Evolutionary conservation across 257 asterid genomes (phyloP).

Genomic region (Apocynum venetum): DNA sequence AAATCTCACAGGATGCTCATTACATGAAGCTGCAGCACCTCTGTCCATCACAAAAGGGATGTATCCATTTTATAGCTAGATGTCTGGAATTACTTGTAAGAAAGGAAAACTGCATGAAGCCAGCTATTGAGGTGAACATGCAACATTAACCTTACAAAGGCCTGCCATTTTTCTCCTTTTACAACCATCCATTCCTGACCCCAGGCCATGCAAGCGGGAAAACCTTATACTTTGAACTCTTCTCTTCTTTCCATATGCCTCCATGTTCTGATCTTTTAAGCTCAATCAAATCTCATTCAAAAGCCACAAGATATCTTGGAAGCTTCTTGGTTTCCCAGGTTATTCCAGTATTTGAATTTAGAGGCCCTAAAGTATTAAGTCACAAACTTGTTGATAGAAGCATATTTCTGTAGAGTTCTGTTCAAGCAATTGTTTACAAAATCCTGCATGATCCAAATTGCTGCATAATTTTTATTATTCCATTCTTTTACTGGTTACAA

Average conservation of each 20-base stretch:
- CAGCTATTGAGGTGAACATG: background rate
- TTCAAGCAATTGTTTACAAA: background rate
- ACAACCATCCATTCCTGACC: background rate
- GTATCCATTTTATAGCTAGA: background rate
- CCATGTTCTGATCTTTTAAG: background rate
- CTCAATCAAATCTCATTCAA: background rate
- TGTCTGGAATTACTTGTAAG: background rate
- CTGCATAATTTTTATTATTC: background rate
- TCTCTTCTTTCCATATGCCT: background rate
- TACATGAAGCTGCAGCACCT: background rate
- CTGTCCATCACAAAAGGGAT: background rate
- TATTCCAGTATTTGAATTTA: background rate
- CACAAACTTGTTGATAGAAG: background rate
- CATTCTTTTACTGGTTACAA: background rate
- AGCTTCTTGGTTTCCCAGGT: background rate
- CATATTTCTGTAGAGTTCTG: background rate
- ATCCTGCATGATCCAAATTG: background rate
- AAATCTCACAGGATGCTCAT: background rate
- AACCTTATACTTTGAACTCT: background rate
- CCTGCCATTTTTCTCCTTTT: background rate
- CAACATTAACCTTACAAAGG: background rate
- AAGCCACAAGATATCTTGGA: background rate
- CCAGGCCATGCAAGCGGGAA: background rate
- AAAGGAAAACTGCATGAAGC: background rate
- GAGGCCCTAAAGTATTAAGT: background rate